phyloP scores from a whole-genome alignment of 192 early-diverging fungal species.

The Podila verticillata region DNA sequence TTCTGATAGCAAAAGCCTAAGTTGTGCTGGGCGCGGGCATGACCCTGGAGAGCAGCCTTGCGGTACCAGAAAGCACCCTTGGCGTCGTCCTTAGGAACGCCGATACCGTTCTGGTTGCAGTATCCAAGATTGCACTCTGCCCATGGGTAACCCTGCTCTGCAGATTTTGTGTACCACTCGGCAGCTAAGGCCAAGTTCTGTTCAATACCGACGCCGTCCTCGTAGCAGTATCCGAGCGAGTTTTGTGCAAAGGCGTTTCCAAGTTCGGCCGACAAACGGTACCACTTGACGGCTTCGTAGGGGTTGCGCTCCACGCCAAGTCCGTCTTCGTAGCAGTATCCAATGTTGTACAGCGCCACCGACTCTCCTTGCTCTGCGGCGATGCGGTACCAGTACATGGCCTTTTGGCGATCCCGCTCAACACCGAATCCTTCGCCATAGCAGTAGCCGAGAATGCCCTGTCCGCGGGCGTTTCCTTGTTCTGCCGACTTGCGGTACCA shows the following conservation, averaged over 20 bases:
- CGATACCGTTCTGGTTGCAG: constrained; percentile 75
- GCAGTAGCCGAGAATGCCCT: constrained; percentile 69
- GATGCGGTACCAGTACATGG: constrained; percentile 70
- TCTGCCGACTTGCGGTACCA: constrained; percentile 66
- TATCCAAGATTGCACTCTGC: constrained; percentile 81
- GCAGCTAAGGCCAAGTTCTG: constrained; percentile 62
- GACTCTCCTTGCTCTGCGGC: constrained; percentile 77
- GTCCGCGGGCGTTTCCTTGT: constrained; percentile 63
- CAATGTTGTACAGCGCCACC: constrained; percentile 83
- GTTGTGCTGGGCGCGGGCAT: constrained; percentile 67
- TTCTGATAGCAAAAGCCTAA: constrained; percentile 91
- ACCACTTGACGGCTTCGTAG: constrained; percentile 71
- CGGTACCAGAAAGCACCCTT: constrained; percentile 69
- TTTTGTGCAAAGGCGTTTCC: constrained; percentile 89
- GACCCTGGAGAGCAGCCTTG: constrained; percentile 66
- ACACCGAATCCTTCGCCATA: constrained; percentile 70
- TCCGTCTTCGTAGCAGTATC: constrained; percentile 85
- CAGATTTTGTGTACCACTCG: constrained; percentile 62
- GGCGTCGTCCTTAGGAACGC: constrained; percentile 55
- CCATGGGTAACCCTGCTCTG: constrained; percentile 64
- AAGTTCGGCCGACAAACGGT: constrained; percentile 68
- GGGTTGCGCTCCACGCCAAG: constrained; percentile 65
- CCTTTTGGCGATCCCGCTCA: constrained; percentile 54
- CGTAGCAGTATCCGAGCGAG: constrained; percentile 86
- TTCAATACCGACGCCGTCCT: constrained; percentile 82